Base-by-base conservation (phyloP, 1,284 basidiomycete genomes). In the Sporisorium scitamineum region DNA sequence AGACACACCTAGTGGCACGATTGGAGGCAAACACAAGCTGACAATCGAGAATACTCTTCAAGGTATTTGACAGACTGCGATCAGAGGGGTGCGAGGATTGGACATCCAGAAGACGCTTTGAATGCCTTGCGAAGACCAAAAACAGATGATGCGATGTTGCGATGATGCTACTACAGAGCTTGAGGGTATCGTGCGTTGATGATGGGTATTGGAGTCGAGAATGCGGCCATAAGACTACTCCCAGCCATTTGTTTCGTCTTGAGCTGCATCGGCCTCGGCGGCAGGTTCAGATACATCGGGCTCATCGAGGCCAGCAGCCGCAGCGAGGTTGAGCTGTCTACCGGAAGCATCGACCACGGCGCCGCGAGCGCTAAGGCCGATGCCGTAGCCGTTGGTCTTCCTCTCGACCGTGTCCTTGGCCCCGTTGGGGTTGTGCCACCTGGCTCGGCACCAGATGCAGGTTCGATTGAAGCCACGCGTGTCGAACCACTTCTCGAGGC, bases 371-470 rank as follows among this genome's bases (percentile, higher is more conserved):
- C 57, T 26, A 9, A 54, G 2, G 5, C 73, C 73, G 26, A 70
- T 56, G 27, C 73, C 67, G 55, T 76, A 76, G 26, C 73, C 73
- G 11, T 61, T 9, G n/a, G 60, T 24, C n/a, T 48, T 24, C 31
- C 16, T 29, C 16, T 27, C n/a, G 47, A 29, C 39, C 20, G 31
- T 6, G 31, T 16, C 26, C 24, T n/a, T 2, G 27, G 20, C 42
- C 42, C 2, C 8, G 5, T 16, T 16, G 13, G 62, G n/a, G 11
- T 51, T 55, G 34, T 60, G 63, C 72, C 72, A 70, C 18, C 24
- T 60, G 9, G 65, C 73, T 37, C 73, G 61, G 31, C 73, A 76
- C 73, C 73, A 76, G 27, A 76, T 71, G 53, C 73, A 76, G 5
- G 73, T 73, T 18, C 32, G 41, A 4, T 39, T 51, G 27, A 41